Conservation (phyloP, 805 yeast species). For the Wickerhamomyces bovis region DNA sequence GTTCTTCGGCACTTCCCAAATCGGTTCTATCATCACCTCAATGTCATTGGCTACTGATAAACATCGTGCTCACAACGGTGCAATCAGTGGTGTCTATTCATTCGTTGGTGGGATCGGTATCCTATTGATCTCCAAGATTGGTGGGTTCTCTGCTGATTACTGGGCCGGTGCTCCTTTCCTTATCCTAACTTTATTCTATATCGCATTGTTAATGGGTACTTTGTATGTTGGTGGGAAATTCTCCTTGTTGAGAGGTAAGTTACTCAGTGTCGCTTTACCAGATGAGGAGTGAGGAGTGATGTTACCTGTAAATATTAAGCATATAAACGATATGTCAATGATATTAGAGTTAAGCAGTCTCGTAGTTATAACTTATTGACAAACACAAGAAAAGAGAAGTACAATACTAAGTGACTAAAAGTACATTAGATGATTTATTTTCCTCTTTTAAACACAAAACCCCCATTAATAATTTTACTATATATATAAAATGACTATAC, state of each 20-base stretch:
- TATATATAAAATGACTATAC: slow-evolving; percentile 21
- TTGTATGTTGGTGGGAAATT: slow-evolving; percentile 18
- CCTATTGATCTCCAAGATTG: slow-evolving; percentile 49
- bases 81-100: slow-evolving; percentile 64
- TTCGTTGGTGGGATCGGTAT: slow-evolving; percentile 67
- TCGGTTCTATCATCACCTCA: slow-evolving; percentile 55
- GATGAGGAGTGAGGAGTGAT: slow-evolving; percentile 2
- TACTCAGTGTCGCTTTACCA: slow-evolving; percentile 8
- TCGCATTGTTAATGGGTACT: slow-evolving; percentile 18
- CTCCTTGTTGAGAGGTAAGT: slow-evolving; percentile 7
- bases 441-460: slow-evolving; percentile 20
- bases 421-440: slow-evolving; percentile 14
- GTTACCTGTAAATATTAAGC: slow-evolving; percentile 1
- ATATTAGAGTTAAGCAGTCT: too few species aligned
- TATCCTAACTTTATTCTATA: slow-evolving; percentile 39
- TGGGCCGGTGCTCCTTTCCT: slow-evolving; percentile 58
- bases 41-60: slow-evolving; percentile 53
- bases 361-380: too few species aligned
- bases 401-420: too few species aligned
- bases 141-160: slow-evolving; percentile 53
- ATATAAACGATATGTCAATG: not conserved
- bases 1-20: slow-evolving; percentile 54
- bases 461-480: slow-evolving; percentile 18
- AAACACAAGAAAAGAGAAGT: too few species aligned
- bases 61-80: slow-evolving; percentile 45